A percentile compares a stretch with the other conserved stretches of the same genome.
These are phyloP conservation scores for Euclidium syriacum DNA, from an alignment of 345 rosid species.

Conservation along the genomic window DNA sequence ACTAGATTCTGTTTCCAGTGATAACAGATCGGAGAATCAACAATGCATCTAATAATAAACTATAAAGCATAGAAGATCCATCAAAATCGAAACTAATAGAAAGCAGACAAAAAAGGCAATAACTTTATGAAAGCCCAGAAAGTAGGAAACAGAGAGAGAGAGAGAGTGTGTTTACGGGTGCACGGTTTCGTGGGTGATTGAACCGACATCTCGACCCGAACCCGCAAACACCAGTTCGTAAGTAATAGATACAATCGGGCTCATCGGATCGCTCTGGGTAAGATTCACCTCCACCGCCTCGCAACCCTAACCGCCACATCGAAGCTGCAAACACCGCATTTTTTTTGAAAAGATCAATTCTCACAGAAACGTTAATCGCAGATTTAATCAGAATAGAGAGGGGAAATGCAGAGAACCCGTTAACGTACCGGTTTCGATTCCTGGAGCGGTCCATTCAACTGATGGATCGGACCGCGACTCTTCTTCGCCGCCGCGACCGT, in stretches of 20 bases:
- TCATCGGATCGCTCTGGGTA: constrained; percentile 81
- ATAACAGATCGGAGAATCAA: constrained; percentile 4
- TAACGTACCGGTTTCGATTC: constrained; percentile 45
- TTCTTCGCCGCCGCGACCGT: constrained; percentile 52
- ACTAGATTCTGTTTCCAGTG: constrained; percentile 3
- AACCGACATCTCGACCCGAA: constrained; percentile 86
- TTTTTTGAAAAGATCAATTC: constrained; percentile 1
- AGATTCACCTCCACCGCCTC: constrained; percentile 35
- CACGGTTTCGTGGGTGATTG: constrained; percentile 88
- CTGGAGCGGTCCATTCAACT: constrained; percentile 60
- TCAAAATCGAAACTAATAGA: neutral
- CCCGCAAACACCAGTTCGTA: constrained; percentile 80
- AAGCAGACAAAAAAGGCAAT: constrained; percentile 21
- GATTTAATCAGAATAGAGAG: neutral
- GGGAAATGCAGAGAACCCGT: constrained; percentile 23
- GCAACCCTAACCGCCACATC: constrained; percentile 64
- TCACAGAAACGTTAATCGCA: constrained; percentile 18
- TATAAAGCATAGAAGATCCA: neutral
- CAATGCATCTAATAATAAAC: neutral
- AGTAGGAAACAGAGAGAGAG: constrained; percentile 8
- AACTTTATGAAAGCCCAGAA: constrained; percentile 28
- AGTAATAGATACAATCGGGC: constrained; percentile 71
- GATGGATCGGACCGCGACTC: constrained; percentile 62
- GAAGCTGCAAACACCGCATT: constrained; percentile 50
- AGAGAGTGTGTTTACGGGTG: constrained; percentile 43